These are phyloP conservation scores for Chalciporus sp. DNA, from an alignment of 1,284 basidiomycete genomes.

Conservation along the genomic window DNA sequence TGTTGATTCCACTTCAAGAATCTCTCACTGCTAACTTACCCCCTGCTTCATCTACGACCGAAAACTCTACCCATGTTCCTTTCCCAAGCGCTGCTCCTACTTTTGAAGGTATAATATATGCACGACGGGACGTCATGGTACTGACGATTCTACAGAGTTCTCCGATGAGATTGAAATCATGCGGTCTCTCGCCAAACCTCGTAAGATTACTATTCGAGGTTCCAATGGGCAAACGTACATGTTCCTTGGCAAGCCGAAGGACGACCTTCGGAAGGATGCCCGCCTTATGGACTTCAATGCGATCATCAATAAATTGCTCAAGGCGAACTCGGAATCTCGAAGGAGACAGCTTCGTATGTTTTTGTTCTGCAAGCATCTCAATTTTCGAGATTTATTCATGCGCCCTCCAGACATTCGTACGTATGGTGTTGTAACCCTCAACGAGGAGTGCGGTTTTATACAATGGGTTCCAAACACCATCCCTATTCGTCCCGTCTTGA, in stretches of 20 bases:
- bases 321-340: constrained; percentile 92
- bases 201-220: constrained; percentile 87
- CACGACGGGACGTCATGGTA: background rate
- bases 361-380: background rate
- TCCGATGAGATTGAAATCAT: constrained; percentile 88
- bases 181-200: constrained; percentile 90
- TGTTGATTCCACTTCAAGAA: constrained; percentile 93
- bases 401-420: constrained; percentile 80
- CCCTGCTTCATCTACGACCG: constrained; percentile 57
- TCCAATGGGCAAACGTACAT: constrained; percentile 85
- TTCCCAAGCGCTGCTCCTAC: constrained; percentile 82
- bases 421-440: constrained; percentile 95
- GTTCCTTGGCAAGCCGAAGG: constrained; percentile 97
- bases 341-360: constrained; percentile 82
- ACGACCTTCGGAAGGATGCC: constrained; percentile 97
- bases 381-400: constrained; percentile 5
- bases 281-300: constrained; percentile 98
- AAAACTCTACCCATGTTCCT: constrained; percentile 72
- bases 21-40: constrained; percentile 91
- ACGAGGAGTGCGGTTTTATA: constrained; percentile 96
- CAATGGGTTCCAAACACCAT: constrained; percentile 98
- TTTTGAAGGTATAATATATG: constrained; percentile 63
- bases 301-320: constrained; percentile 97
- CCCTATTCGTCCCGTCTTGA: constrained; percentile 81
- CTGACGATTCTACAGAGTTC: constrained; percentile 54